A percentile compares a stretch with the other conserved stretches of the same genome.
Evolutionary conservation across 1,284 basidiomycete genomes (phyloP).

Genomic region (Neolentinus lepideus): DNA sequence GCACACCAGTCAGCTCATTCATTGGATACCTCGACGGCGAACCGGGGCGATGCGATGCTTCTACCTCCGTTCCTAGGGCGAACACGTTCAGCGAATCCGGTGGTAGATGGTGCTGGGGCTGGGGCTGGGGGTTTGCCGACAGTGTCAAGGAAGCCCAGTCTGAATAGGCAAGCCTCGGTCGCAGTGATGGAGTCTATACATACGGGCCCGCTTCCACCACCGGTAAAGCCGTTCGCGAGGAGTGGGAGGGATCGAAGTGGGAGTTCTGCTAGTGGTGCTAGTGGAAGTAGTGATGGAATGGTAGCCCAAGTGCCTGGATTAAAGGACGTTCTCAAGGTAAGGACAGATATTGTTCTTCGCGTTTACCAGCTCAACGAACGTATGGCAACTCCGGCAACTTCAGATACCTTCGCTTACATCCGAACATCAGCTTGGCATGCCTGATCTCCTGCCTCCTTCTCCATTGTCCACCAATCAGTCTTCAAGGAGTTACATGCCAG

Average conservation of each 20-base stretch:
- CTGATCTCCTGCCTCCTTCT: conserved; percentile 73
- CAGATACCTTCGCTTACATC: conserved; percentile 62
- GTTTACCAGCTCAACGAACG: too few relatives aligned
- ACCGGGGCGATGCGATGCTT: conserved; percentile 20
- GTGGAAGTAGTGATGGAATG: conserved; percentile 24
- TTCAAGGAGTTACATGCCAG: conserved; percentile 33
- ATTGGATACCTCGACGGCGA: conserved; percentile 37
- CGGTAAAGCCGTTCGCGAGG: conserved; percentile 35
- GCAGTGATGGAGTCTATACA: conserved; percentile 34
- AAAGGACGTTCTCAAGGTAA: conserved; percentile 68
- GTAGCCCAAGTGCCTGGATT: conserved; percentile 45
- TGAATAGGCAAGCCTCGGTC: conserved; percentile 38
- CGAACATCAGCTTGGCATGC: conserved; percentile 60
- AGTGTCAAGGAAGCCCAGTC: conserved; percentile 28
- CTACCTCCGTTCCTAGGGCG: conserved; percentile 33
- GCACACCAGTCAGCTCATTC: conserved; percentile 46
- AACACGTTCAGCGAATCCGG: conserved; percentile 43
- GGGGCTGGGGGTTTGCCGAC: conserved; percentile 9
- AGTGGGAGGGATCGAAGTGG: conserved; percentile 37
- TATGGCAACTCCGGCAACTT: too few relatives aligned
- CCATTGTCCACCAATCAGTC: conserved; percentile 48
- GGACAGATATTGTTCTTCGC: not conserved
- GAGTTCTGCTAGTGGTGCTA: conserved; percentile 28
- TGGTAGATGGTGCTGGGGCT: conserved; percentile 25
- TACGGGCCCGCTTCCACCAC: conserved; percentile 24